Evolutionary conservation across 140 eudicot genomes (phyloP).

Genomic region (Oenanthe javanica): DNA sequence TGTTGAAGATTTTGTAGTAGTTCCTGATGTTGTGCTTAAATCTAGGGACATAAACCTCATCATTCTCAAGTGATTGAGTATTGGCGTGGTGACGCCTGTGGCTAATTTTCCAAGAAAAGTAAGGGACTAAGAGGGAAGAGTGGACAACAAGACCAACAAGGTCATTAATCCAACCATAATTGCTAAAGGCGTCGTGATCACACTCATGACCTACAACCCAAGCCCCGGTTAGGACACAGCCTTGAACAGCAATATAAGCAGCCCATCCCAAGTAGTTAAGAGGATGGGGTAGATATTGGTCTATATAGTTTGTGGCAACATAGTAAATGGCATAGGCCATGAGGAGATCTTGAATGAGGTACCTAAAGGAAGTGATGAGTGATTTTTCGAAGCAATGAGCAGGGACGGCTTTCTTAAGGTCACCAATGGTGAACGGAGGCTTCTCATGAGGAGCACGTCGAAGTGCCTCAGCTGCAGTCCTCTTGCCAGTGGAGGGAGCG

Average conservation of each 20-base stretch:
- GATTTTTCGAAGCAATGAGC: neutral
- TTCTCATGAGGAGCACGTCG: neutral
- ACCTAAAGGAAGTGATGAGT: neutral
- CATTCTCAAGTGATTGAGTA: neutral
- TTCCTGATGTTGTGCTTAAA: neutral
- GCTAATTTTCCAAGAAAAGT: neutral
- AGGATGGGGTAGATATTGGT: neutral
- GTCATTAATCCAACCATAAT: constrained; percentile 1
- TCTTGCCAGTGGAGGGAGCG: neutral
- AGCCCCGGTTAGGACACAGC: neutral
- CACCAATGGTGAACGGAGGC: constrained; percentile 1
- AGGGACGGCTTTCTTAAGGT: neutral
- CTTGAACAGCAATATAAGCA: neutral
- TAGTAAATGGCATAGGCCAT: neutral
- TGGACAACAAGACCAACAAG: constrained; percentile 3
- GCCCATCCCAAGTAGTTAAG: neutral
- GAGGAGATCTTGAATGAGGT: neutral
- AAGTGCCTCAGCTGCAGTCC: neutral
- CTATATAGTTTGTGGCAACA: neutral
- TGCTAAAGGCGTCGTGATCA: neutral
- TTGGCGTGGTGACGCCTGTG: constrained; percentile 1
- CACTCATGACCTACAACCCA: neutral
- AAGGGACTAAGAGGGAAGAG: neutral
- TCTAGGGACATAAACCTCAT: neutral
- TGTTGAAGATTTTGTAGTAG: neutral